phyloP scores from a whole-genome alignment of 192 early-diverging fungal species.

The Umbelopsis sp. region DNA sequence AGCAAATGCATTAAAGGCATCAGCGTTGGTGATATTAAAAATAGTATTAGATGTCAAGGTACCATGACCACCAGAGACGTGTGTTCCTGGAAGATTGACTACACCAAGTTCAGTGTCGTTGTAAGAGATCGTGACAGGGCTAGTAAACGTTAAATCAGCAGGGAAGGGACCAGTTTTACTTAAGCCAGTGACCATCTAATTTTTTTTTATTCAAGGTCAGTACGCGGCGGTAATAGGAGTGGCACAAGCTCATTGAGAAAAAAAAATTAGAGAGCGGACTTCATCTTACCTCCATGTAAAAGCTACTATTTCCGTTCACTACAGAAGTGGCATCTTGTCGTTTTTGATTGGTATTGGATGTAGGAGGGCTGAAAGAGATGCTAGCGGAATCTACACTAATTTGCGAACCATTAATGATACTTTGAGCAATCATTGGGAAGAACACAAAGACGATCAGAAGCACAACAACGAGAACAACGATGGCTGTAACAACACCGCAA shows the following conservation, averaged over 20 bases:
- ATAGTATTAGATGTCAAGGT: constrained; percentile 29
- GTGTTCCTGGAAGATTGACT: constrained; percentile 36
- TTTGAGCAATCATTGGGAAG: constrained; percentile 54
- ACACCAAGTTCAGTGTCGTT: constrained; percentile 44
- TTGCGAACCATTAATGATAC: constrained; percentile 42
- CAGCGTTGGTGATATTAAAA: constrained; percentile 42
- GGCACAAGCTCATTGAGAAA: background rate
- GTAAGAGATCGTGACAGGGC: constrained; percentile 52
- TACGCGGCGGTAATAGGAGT: too few relatives aligned
- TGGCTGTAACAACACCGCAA: constrained; percentile 48
- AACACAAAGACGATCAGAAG: constrained; percentile 52
- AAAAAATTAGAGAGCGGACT: background rate
- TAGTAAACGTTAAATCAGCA: constrained; percentile 50
- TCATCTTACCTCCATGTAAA: background rate
- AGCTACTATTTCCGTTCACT: background rate
- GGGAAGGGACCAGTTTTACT: constrained; percentile 45
- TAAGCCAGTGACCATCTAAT: constrained; percentile 26
- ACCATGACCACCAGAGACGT: constrained; percentile 48
- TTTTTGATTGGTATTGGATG: background rate
- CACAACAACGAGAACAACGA: constrained; percentile 49
- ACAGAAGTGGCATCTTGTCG: background rate
- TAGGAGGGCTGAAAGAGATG: constrained; percentile 41
- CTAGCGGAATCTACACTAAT: constrained; percentile 40
- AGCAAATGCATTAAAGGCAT: constrained; percentile 48
- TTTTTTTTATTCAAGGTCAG: too few relatives aligned